Conservation (phyloP, 129 eudicot species). For the Artemisia annua region DNA sequence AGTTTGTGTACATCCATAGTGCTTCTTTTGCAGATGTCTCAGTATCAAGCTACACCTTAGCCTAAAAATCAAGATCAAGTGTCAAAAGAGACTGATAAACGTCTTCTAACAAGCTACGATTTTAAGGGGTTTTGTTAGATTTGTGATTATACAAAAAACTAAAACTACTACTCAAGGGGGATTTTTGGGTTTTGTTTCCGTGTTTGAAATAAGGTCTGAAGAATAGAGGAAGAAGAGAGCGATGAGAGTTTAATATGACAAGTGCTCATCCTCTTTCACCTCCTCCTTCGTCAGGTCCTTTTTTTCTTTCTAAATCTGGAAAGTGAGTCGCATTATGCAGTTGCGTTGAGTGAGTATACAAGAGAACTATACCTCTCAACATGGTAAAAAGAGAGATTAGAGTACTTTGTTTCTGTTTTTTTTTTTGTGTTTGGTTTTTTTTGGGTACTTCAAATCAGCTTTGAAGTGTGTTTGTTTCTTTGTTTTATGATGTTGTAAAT, state of each 20-base stretch:
- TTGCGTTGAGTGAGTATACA: slow-evolving; percentile 53
- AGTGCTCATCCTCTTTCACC: slow-evolving; percentile 99
- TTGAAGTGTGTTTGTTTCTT: slow-evolving; percentile 30
- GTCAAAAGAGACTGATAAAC: slow-evolving; percentile 1
- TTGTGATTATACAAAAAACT: slow-evolving; percentile 43
- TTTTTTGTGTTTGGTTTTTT: not conserved
- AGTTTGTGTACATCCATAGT: slow-evolving; percentile 84
- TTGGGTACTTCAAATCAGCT: slow-evolving; percentile 33
- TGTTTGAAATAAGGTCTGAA: slow-evolving; percentile 42
- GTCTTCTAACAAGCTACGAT: slow-evolving; percentile 14
- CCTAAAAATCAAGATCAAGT: slow-evolving; percentile 32
- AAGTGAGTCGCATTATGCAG: slow-evolving; percentile 31
- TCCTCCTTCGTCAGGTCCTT: slow-evolving; percentile 48
- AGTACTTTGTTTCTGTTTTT: slow-evolving; percentile 10
- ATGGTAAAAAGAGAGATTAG: slow-evolving; percentile 35
- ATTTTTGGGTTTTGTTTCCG: slow-evolving; percentile 29
- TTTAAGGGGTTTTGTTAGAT: slow-evolving; percentile 45
- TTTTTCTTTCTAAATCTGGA: slow-evolving; percentile 28
- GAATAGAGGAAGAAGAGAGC: slow-evolving; percentile 74
- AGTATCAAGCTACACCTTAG: slow-evolving; percentile 68
- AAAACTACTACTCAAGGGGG: slow-evolving; percentile 28
- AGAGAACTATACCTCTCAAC: slow-evolving; percentile 45
- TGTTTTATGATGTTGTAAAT: slow-evolving; percentile 55
- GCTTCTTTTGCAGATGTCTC: slow-evolving; percentile 70
- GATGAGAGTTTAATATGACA: slow-evolving; percentile 66